phyloP scores from a whole-genome alignment of 495 filamentous ascomycete genomes.

The Penicillium samsonianum region DNA sequence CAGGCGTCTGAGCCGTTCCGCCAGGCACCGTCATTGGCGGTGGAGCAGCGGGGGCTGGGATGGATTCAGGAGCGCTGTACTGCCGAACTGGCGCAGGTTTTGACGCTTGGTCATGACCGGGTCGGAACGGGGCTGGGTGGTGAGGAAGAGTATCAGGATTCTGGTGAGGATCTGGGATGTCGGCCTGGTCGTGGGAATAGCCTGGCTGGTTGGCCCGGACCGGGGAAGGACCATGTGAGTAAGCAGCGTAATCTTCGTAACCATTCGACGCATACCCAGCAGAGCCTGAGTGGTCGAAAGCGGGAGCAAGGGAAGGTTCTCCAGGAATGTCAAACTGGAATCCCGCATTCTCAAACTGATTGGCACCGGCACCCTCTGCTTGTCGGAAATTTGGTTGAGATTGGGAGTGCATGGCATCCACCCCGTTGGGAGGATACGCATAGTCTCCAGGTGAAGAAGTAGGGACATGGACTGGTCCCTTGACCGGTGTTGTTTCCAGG shows the following conservation, averaged over 20 bases:
- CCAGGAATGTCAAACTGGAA: slow-evolving; percentile 71
- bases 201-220: slow-evolving; percentile 28
- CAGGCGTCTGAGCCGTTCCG: slow-evolving; percentile 45
- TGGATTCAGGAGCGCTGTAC: slow-evolving; percentile 50
- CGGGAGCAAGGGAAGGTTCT: slow-evolving; percentile 55
- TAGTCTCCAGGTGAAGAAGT: slow-evolving; percentile 31
- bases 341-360: slow-evolving; percentile 51
- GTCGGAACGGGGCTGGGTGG: slow-evolving; percentile 79
- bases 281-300: slow-evolving; percentile 39
- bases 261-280: slow-evolving; percentile 18
- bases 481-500: slow-evolving; percentile 34
- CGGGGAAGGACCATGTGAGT: slow-evolving; percentile 27
- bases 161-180: slow-evolving; percentile 34
- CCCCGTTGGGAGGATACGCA: slow-evolving; percentile 38
- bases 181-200: slow-evolving; percentile 21
- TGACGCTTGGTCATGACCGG: slow-evolving; percentile 63
- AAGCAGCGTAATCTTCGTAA: slow-evolving; percentile 11
- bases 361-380: slow-evolving; percentile 50
- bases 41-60: slow-evolving; percentile 36
- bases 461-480: slow-evolving; percentile 22
- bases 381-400: slow-evolving; percentile 69
- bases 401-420: slow-evolving; percentile 51
- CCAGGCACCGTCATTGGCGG: slow-evolving; percentile 32
- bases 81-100: slow-evolving; percentile 74
- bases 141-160: slow-evolving; percentile 66